Conservation (phyloP, 164 flowering plant species). For the Platanus orientalis region DNA sequence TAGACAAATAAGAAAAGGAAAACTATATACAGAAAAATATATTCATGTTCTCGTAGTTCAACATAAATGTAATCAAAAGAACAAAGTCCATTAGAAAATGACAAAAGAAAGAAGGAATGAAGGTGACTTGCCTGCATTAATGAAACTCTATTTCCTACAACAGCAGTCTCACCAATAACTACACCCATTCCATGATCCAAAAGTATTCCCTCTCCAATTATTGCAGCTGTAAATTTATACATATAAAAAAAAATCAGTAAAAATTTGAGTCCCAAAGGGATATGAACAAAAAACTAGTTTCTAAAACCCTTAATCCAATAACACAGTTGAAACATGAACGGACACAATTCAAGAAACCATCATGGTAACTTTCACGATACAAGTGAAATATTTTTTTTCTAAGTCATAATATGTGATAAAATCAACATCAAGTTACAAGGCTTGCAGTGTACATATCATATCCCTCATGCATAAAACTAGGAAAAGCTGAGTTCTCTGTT, state of each 20-base stretch:
- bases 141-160: slow-evolving; percentile 78
- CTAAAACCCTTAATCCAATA: too few species aligned
- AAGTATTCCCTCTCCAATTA: slow-evolving; percentile 76
- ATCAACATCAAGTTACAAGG: not conserved
- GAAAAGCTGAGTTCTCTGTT: too few species aligned
- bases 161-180: slow-evolving; percentile 95
- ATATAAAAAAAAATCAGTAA: not conserved
- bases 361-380: too few species aligned
- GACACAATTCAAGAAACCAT: not conserved
- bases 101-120: not conserved
- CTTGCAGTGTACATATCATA: too few species aligned
- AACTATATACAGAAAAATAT: not conserved
- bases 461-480: too few species aligned
- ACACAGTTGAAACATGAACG: not conserved
- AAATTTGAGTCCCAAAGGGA: not conserved
- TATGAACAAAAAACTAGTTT: too few species aligned
- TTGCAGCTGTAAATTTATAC: slow-evolving; percentile 55
- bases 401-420: not conserved
- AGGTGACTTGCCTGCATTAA: slow-evolving; percentile 66
- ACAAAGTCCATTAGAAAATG: not conserved
- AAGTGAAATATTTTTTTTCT: too few species aligned
- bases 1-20: not conserved
- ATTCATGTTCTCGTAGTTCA: not conserved
- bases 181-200: slow-evolving; percentile 86
- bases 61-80: not conserved